These are phyloP conservation scores for Aspergillus quadrilineatus DNA, from an alignment of 2,329 filamentous ascomycete species.

Conservation along the genomic window DNA sequence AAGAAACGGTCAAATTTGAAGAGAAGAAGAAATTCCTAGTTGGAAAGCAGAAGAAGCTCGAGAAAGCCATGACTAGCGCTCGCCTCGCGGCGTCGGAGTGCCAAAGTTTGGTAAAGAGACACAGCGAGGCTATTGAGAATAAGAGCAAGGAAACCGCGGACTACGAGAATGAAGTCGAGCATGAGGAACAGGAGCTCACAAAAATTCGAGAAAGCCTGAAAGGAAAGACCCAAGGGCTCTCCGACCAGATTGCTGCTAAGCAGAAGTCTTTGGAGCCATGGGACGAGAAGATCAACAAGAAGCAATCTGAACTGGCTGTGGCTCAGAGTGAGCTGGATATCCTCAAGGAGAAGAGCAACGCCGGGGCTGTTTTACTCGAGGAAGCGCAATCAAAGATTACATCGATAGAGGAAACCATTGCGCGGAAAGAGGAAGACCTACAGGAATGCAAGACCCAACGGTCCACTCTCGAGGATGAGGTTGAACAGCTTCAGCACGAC, in stretches of 20 bases:
- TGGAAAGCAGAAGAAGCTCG: slow-evolving; percentile 90
- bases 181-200: slow-evolving; percentile 77
- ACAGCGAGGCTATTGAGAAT: slow-evolving; percentile 72
- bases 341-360: slow-evolving; percentile 81
- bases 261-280: slow-evolving; percentile 95
- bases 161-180: slow-evolving; percentile 72
- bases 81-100: slow-evolving; percentile 73
- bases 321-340: slow-evolving; percentile 94
- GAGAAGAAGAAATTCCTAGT: slow-evolving; percentile 94
- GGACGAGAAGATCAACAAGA: slow-evolving; percentile 96
- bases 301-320: slow-evolving; percentile 89
- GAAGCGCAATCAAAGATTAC: slow-evolving; percentile 79
- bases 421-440: slow-evolving; percentile 70
- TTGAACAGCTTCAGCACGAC: slow-evolving; percentile 68
- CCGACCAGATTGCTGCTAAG: slow-evolving; percentile 85
- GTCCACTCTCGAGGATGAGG: slow-evolving; percentile 70
- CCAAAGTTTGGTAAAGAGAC: slow-evolving; percentile 73
- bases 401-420: slow-evolving; percentile 68
- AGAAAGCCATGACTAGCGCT: slow-evolving; percentile 78
- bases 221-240: slow-evolving; percentile 92
- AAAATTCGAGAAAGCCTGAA: slow-evolving; percentile 84
- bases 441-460: slow-evolving; percentile 74
- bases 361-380: slow-evolving; percentile 77
- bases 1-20: slow-evolving; percentile 94
- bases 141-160: slow-evolving; percentile 70